A percentile compares a stretch with the other conserved stretches of the same genome.
These are phyloP conservation scores for Candida golubevii DNA, from an alignment of 805 yeast genomes.

Conservation along the genomic window DNA sequence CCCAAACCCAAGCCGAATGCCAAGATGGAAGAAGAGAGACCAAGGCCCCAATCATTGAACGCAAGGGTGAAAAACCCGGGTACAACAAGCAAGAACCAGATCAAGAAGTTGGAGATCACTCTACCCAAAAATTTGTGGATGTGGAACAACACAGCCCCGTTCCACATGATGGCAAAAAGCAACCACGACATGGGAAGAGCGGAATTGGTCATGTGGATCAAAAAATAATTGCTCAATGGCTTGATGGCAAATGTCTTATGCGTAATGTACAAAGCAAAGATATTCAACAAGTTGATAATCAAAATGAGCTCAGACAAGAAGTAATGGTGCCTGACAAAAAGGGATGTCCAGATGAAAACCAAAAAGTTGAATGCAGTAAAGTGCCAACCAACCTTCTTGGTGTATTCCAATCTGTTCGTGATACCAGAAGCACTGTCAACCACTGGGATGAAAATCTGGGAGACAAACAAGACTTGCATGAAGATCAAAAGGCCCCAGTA, in stretches of 20 bases:
- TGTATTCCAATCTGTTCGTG: conserved; percentile 21
- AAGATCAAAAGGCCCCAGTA: conserved; percentile 57
- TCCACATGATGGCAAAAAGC: conserved; percentile 73
- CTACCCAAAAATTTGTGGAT: conserved; percentile 58
- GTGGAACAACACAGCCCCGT: conserved; percentile 73
- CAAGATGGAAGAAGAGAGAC: conserved; percentile 54
- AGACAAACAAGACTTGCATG: conserved; percentile 49
- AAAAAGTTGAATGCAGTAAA: conserved; percentile 58
- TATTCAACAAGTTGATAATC: conserved; percentile 55
- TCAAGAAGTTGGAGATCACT: conserved; percentile 63
- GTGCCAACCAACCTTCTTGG: conserved; percentile 51
- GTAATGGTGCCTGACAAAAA: conserved; percentile 58
- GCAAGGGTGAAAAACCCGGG: conserved; percentile 55
- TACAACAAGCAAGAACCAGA: conserved; percentile 72
- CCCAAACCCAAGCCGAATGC: conserved; percentile 65
- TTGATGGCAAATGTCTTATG: conserved; percentile 57
- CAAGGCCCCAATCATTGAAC: conserved; percentile 69
- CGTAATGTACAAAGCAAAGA: conserved; percentile 49
- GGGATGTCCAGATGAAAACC: conserved; percentile 58
- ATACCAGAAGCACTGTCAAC: conserved; percentile 14
- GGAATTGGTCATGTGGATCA: conserved; percentile 60
- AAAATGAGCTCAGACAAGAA: conserved; percentile 55
- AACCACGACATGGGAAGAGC: conserved; percentile 77
- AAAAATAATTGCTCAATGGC: conserved; percentile 48
- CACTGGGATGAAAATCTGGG: conserved; percentile 40